Conservation (phyloP, 225 moss, liverwort and hornwort genomes). For the Neckera pumila region DNA sequence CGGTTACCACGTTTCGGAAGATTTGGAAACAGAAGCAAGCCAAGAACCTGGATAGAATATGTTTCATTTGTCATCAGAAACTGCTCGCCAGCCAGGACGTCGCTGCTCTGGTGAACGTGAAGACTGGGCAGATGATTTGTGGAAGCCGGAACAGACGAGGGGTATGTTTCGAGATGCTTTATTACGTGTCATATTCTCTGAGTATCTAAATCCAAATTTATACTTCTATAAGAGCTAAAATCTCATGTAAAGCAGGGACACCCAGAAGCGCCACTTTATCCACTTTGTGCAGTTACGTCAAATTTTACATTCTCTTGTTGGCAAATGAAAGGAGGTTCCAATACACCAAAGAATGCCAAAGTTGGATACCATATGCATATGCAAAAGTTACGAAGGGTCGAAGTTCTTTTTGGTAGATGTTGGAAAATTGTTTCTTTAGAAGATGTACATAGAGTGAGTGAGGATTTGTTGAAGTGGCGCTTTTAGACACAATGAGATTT, state of each 20-base stretch:
- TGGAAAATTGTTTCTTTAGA: not conserved
- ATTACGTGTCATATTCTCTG: not conserved
- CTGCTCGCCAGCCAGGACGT: slow-evolving; percentile 82
- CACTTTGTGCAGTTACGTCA: not conserved
- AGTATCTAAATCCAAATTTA: not conserved
- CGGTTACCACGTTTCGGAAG: slow-evolving; percentile 46
- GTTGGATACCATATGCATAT: not conserved
- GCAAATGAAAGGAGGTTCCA: too few species aligned
- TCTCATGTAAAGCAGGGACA: not conserved
- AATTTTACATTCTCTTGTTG: too few species aligned
- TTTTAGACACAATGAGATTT: not conserved
- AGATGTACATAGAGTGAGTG: not conserved
- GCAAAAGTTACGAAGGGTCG: not conserved
- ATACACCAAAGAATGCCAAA: not conserved
- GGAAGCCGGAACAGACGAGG: slow-evolving; percentile 94
- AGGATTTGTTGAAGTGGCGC: not conserved
- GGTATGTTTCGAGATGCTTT: slow-evolving; percentile 30
- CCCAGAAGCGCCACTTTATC: not conserved
- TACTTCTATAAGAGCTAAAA: not conserved
- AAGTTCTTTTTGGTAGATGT: not conserved
- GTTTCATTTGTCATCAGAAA: slow-evolving; percentile 96
- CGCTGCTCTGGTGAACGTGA: slow-evolving; percentile 84
- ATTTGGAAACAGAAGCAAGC: slow-evolving; percentile 82
- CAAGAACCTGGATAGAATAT: slow-evolving; percentile 65
- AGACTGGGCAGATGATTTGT: slow-evolving; percentile 96